Base-by-base conservation (phyloP, 2,329 filamentous ascomycete species). In the Elsinoe arachidis region DNA sequence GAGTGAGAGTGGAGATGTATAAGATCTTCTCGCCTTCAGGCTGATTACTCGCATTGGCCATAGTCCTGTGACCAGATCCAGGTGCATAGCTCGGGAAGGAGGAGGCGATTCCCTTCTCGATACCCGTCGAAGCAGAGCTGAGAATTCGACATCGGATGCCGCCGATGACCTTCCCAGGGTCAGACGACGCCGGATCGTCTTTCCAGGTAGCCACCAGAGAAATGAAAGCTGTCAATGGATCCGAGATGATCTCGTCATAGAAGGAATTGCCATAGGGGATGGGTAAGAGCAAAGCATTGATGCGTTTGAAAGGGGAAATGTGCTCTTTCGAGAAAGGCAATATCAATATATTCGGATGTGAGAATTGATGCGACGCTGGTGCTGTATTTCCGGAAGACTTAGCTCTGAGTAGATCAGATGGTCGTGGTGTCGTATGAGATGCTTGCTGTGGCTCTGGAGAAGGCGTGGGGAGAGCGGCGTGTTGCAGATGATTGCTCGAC, bases 151-250 rank as follows among this genome's bases (percentile, higher is more conserved):
- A 78, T 35, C 76, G 73, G 46, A 78, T 73, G 23, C 74, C 76
- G 26, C 73, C 76, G 7, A 78, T 67, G 6, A 78, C 66, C 17
- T 68, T 69, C 2, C 72, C 70, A 64, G 66, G 62, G 9, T 37
- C 34, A 30, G 58, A 30, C 14, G 10, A 2, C 2, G 58, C 21
- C 1, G 73, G 71, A 58, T 73, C 68, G 60, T 79, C 74, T 64
- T 78, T 75, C 73, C 82, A 84, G 47, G 82, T 64, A 2, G 81
- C 82, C 43, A 83, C 75, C n/a, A 82, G 75, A 7, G 82, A 82
- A 56, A 85, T 68, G 58, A 77, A 74, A 39, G 75, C 72, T 56
- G 75, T 71, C 44, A 78, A 67, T 2, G 76, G 72, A 57, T 84
- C 80, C 2, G 77, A 75, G 66, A 84, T 73, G 39, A 77, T 82